Evolutionary conservation across 2,329 filamentous ascomycete species (phyloP).

Genomic region (Fusarium luffae): DNA sequence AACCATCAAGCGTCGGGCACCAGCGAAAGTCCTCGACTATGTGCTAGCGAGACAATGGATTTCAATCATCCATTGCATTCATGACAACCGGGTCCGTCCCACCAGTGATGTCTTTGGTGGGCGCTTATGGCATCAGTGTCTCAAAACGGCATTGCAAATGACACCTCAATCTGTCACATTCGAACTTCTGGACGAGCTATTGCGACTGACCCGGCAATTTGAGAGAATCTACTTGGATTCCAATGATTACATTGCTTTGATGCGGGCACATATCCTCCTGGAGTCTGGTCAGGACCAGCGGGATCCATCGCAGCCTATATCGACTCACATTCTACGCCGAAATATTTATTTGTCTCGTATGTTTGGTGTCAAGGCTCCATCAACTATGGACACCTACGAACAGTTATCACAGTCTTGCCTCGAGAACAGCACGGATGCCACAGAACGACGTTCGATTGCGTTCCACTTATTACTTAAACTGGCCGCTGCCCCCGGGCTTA

Average conservation of each 20-base stretch:
- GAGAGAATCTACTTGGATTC: constrained; percentile 3
- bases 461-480: constrained; percentile 28
- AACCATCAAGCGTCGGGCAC: constrained; percentile 1
- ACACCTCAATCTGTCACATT: constrained; percentile 25
- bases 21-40: constrained; percentile 12
- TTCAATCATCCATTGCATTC: constrained; percentile 24
- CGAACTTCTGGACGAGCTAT: constrained; percentile 20
- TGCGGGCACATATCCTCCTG: constrained; percentile 14
- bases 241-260: constrained; percentile 11
- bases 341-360: constrained; percentile 19
- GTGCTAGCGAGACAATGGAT: constrained; percentile 18
- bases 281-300: constrained; percentile 2
- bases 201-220: constrained; percentile 13
- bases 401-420: constrained; percentile 15
- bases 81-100: background rate
- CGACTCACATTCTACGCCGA: constrained; percentile 15
- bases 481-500: constrained; percentile 1
- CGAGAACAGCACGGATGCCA: background rate
- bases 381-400: background rate
- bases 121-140: constrained; percentile 25
- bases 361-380: background rate
- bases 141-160: constrained; percentile 22
- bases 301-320: background rate
- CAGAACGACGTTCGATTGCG: constrained; percentile 9
- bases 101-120: constrained; percentile 17